Conservation (phyloP, 345 rosid species). For the Acer yangbiense region DNA sequence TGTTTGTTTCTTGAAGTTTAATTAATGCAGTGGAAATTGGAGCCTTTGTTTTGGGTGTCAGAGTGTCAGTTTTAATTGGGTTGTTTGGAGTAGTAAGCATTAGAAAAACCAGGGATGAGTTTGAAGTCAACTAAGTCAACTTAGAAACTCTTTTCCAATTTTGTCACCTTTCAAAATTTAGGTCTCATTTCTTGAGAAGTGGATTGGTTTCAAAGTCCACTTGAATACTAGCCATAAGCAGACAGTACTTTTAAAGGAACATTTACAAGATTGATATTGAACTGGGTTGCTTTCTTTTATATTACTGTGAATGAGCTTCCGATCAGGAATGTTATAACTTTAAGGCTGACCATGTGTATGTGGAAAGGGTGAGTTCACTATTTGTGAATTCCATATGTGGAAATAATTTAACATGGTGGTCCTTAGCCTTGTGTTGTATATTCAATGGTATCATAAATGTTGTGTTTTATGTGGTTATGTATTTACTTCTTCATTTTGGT, state of each 20-base stretch:
- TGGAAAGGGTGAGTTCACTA: neutral
- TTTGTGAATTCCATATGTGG: neutral
- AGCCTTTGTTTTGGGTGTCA: neutral
- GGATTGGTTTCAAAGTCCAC: neutral
- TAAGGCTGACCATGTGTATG: neutral
- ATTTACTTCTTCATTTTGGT: neutral
- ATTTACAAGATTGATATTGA: neutral
- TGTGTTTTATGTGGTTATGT: conserved; percentile 5
- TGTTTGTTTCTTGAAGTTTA: neutral
- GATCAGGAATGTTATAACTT: neutral
- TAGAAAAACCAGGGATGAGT: neutral
- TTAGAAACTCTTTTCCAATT: neutral
- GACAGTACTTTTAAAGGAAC: neutral
- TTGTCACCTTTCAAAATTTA: neutral
- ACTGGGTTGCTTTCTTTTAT: neutral
- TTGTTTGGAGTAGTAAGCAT: neutral
- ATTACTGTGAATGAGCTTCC: neutral
- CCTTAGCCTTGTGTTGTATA: neutral
- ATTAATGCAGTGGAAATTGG: neutral
- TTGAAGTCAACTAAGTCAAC: neutral
- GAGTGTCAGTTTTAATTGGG: neutral
- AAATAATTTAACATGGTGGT: neutral
- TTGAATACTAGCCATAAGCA: neutral
- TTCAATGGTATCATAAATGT: neutral
- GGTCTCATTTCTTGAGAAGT: neutral